Base-by-base conservation (phyloP, 2,329 filamentous ascomycete genomes). In the Phyllosticta citribraziliensis region DNA sequence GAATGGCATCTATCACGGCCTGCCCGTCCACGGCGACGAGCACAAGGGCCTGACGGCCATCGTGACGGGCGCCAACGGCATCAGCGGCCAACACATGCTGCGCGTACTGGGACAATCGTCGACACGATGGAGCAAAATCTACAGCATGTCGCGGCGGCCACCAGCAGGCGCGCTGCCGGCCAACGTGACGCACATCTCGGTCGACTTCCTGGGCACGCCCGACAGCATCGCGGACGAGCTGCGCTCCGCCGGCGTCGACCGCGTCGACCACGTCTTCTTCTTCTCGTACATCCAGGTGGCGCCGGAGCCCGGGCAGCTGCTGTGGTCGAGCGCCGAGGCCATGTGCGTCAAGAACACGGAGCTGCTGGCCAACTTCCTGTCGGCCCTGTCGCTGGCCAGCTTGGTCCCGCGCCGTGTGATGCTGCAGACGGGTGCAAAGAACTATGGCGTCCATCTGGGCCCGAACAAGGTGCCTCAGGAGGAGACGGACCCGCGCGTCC, bases 1-100 rank as follows among this genome's bases (percentile, higher is more conserved):
- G 52, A 65, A 68, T 63, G 78, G 77, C 64, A 82, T 82, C 63
- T 82, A 76, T 66, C 77, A 79, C 66, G 79, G 76, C 61, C 73
- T 82, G 0, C 79, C 80, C 0, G 73, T 74, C 12, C 55, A 67
- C 3, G 40, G 54, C 20, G 52, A 22, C 5, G 69, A 72, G 0
- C 65, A 76, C 59, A 75, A 76, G 63, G 73, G 70, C 20, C 72
- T 81, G 24, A 80, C 78, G 0, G 80, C 80, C 2, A 78, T 83
- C 53, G 74, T 83, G 47, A 81, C 79, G 0, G 80, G 80, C 5
- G 78, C 79, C 58, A 82, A 81, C 73, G 81, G 80, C 9, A 79
- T 83, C 27, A 81, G 78, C 0, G 80, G 80, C 1, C 75, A 78
- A 63, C 74, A 80, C 66, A 81, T 80, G 69, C 69, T 82, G 56